Conservation (phyloP, 2,329 filamentous ascomycete species). For the Hymenoscyphus albidus region DNA sequence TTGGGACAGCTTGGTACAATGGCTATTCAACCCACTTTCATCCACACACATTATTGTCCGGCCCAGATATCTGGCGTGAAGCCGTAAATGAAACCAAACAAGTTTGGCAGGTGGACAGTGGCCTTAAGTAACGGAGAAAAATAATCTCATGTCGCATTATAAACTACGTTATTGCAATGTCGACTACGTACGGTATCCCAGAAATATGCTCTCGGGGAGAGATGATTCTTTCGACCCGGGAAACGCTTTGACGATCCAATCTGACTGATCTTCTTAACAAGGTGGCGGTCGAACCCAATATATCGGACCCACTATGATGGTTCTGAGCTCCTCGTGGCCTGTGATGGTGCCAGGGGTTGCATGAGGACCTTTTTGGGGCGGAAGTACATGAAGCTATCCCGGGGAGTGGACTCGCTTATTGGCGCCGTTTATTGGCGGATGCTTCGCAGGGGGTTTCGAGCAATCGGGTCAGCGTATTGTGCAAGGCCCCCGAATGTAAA, state of each 20-base stretch:
- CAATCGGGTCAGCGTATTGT: background rate
- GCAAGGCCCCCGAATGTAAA: background rate
- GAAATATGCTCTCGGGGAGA: background rate
- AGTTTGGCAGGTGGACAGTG: too few relatives aligned
- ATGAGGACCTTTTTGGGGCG: background rate
- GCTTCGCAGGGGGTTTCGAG: background rate
- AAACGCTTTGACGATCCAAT: conserved; percentile 3
- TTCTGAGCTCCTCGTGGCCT: background rate
- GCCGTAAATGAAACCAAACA: background rate
- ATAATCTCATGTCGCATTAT: background rate
- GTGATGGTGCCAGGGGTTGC: background rate
- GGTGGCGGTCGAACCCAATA: background rate
- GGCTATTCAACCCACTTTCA: too few relatives aligned
- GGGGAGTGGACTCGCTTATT: background rate
- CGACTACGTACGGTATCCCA: background rate
- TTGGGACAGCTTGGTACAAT: too few relatives aligned
- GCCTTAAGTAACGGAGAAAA: background rate
- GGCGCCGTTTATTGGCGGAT: background rate
- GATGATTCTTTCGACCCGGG: background rate
- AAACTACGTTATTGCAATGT: background rate
- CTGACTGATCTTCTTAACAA: background rate
- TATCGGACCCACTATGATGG: background rate
- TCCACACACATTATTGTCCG: too few relatives aligned
- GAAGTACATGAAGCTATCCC: background rate
- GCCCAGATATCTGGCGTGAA: background rate